These are phyloP conservation scores for Syncephalis plumigaleata DNA, from an alignment of 371 early-diverging fungal species.

Conservation along the genomic window DNA sequence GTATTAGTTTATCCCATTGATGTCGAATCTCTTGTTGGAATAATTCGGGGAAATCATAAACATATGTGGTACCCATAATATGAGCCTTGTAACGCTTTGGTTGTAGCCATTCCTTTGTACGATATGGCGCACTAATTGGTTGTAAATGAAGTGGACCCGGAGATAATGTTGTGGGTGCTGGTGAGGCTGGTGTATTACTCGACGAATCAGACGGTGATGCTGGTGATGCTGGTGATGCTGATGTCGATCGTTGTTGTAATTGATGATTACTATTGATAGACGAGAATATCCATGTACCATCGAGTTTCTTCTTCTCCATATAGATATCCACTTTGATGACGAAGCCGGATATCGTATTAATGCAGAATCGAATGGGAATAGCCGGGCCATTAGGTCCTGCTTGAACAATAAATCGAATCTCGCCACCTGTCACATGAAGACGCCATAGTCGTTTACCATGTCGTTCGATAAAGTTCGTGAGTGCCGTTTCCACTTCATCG, in stretches of 20 bases:
- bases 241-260: too few species aligned
- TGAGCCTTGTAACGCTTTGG: conserved; percentile 96
- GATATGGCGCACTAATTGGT: conserved; percentile 68
- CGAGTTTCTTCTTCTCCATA: conserved; percentile 63
- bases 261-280: conserved; percentile 17
- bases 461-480: conserved; percentile 80
- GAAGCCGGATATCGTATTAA: conserved; percentile 81
- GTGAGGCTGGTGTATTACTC: too few species aligned
- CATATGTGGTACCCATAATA: conserved; percentile 93
- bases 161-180: too few species aligned
- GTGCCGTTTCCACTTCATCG: conserved; percentile 62
- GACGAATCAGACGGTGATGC: conserved; percentile 26
- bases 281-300: conserved; percentile 55
- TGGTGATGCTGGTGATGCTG: too few species aligned
- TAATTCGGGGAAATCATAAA: conserved; percentile 94
- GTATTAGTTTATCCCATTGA: conserved; percentile 50
- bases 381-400: conserved; percentile 29
- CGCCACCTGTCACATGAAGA: conserved; percentile 83
- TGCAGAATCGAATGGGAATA: conserved; percentile 78
- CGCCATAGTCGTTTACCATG: conserved; percentile 92
- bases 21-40: conserved; percentile 71
- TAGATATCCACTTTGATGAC: conserved; percentile 84
- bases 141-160: conserved; percentile 73
- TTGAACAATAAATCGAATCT: conserved; percentile 83
- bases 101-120: conserved; percentile 90